phyloP scores from a whole-genome alignment of 305 asterid genomes.

The Andrographis paniculata region DNA sequence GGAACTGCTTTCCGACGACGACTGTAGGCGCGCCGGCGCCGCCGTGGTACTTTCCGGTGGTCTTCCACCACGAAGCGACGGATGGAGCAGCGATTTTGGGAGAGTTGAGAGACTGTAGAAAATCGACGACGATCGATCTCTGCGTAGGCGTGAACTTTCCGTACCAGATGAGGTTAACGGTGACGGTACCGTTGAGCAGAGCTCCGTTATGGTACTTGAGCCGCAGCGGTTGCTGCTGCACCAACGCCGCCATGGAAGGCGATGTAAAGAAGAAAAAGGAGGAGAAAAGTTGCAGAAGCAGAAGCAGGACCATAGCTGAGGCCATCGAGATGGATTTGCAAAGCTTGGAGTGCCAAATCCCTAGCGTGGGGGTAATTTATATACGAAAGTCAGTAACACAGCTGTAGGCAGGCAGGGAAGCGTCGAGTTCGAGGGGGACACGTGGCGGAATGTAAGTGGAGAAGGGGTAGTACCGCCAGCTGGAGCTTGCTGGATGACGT shows the following conservation, averaged over 20 bases:
- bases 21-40: constrained; percentile 43
- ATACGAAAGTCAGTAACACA: no score
- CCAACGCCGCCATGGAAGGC: constrained; percentile 44
- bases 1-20: constrained; percentile 48
- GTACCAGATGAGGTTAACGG: constrained; percentile 80
- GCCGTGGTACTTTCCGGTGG: constrained; percentile 65
- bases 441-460: no score
- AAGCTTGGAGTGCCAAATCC: no score
- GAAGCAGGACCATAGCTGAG: not conserved
- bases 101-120: constrained; percentile 50
- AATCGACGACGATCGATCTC: constrained; percentile 65
- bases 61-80: constrained; percentile 83
- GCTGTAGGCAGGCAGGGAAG: no score
- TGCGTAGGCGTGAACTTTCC: constrained; percentile 69
- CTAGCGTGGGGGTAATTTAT: no score
- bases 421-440: no score
- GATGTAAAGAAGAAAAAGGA: constrained; percentile 2
- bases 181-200: constrained; percentile 59
- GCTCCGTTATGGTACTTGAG: constrained; percentile 77
- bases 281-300: constrained; percentile 18
- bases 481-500: no score
- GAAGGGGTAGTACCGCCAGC: no score
- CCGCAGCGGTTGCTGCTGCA: constrained; percentile 55
- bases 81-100: constrained; percentile 34
- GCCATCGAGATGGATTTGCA: no score